phyloP scores from a whole-genome alignment of 768 basidiomycete species.

The Termitomyces sp. region DNA sequence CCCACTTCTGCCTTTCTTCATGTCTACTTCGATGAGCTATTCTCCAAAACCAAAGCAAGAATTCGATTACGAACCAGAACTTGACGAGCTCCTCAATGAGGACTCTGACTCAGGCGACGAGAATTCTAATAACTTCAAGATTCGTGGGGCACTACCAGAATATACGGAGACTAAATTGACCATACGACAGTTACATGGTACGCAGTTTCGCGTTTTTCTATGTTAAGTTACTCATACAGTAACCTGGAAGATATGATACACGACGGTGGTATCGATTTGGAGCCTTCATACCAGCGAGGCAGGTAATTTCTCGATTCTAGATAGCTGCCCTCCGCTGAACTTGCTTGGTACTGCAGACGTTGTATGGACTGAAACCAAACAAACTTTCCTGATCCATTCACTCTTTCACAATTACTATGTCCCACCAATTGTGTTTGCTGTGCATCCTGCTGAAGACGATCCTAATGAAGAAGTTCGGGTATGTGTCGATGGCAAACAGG shows the following conservation, averaged over 20 bases:
- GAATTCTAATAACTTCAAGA: slow-evolving; percentile 36
- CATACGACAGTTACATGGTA: slow-evolving; percentile 42
- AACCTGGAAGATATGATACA: slow-evolving; percentile 50
- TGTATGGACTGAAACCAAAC: slow-evolving; percentile 71
- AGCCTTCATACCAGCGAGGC: slow-evolving; percentile 74
- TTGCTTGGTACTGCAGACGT: slow-evolving; percentile 43
- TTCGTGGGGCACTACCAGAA: slow-evolving; percentile 33
- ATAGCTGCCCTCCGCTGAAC: neutral
- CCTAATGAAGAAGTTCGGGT: slow-evolving; percentile 53
- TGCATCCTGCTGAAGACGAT: slow-evolving; percentile 32
- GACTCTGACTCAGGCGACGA: slow-evolving; percentile 35
- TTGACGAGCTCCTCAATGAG: slow-evolving; percentile 46
- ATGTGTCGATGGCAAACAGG: slow-evolving; percentile 86
- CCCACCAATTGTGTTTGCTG: slow-evolving; percentile 75
- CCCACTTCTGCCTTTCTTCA: neutral
- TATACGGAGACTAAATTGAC: slow-evolving; percentile 35
- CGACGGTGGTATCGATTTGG: slow-evolving; percentile 62
- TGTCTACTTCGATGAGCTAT: slow-evolving; percentile 3
- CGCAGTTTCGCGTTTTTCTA: slow-evolving; percentile 11
- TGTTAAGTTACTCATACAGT: neutral
- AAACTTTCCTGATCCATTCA: slow-evolving; percentile 70
- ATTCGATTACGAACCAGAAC: slow-evolving; percentile 27
- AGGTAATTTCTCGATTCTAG: slow-evolving; percentile 4
- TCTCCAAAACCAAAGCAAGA: slow-evolving; percentile 8
- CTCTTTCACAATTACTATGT: slow-evolving; percentile 74